phyloP scores from a whole-genome alignment of 345 rosid species.

The Cochlearia excelsa region DNA sequence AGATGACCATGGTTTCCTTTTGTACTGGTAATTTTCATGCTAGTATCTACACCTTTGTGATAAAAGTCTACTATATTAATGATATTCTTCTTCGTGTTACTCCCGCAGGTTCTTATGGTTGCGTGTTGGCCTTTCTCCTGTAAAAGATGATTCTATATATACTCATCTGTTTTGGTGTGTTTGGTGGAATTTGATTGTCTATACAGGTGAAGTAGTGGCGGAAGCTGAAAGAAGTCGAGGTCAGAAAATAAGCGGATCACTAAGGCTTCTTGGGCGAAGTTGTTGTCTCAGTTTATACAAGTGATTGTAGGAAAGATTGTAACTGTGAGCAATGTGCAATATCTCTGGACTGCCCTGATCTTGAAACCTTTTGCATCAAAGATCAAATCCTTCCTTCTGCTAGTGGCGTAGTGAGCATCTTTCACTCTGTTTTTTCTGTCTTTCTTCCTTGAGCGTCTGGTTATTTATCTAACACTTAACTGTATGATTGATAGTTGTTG shows the following conservation, averaged over 20 bases:
- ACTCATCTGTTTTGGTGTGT: too few species aligned
- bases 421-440: conserved; percentile 17
- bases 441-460: not conserved
- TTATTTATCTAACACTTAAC: conserved; percentile 14
- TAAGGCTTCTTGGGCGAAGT: conserved; percentile 41
- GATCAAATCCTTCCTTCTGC: conserved; percentile 76
- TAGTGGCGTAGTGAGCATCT: conserved; percentile 40
- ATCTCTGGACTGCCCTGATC: conserved; percentile 61
- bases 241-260: too few species aligned
- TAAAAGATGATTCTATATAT: conserved; percentile 41
- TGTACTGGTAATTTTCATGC: conserved; percentile 58
- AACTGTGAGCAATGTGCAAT: too few species aligned
- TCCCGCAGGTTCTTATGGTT: conserved; percentile 54
- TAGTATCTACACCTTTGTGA: not conserved
- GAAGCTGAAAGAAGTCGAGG: too few species aligned
- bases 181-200: too few species aligned
- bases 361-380: conserved; percentile 66
- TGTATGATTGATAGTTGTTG: conserved; percentile 51
- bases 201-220: too few species aligned
- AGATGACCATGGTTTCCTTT: conserved; percentile 77
- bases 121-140: too few species aligned
- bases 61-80: conserved; percentile 15
- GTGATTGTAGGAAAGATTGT: conserved; percentile 59
- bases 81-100: conserved; percentile 3
- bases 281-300: conserved; percentile 51